Conservation (phyloP, 192 early-diverging fungal genomes). For the Globomyces pollinis-pini region DNA sequence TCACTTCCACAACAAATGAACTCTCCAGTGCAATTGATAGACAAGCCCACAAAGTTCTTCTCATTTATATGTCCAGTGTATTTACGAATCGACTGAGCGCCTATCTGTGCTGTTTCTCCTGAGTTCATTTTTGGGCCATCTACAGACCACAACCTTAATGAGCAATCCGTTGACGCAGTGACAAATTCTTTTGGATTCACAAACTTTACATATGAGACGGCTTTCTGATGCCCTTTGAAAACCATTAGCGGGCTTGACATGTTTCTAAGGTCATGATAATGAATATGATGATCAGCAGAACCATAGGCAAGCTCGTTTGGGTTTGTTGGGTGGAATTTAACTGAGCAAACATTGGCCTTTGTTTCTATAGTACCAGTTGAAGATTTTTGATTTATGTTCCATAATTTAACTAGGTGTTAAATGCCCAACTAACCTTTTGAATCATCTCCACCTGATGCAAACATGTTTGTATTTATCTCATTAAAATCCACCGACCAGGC, state of each 20-base stretch:
- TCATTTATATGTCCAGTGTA: constrained; percentile 86
- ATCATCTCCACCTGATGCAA: constrained; percentile 91
- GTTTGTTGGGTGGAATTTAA: constrained; percentile 78
- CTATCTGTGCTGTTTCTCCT: constrained; percentile 1
- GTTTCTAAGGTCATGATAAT: constrained; percentile 84
- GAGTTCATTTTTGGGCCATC: neutral
- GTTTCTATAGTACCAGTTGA: constrained; percentile 77
- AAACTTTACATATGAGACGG: constrained; percentile 93
- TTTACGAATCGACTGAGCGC: constrained; percentile 64
- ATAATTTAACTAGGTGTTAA: constrained; percentile 94
- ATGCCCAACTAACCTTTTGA: no score
- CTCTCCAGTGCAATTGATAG: constrained; percentile 56
- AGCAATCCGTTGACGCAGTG: constrained; percentile 87
- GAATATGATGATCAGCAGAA: constrained; percentile 88
- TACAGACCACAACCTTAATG: constrained; percentile 80
- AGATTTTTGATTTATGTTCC: constrained; percentile 65
- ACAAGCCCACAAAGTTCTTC: constrained; percentile 96
- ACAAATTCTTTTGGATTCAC: constrained; percentile 68
- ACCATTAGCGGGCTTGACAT: constrained; percentile 59
- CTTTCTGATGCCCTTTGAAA: constrained; percentile 82
- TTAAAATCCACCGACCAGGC: constrained; percentile 90
- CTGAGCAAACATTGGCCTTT: constrained; percentile 87
- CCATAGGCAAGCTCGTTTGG: constrained; percentile 77
- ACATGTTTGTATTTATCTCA: constrained; percentile 60
- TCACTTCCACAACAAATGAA: constrained; percentile 93